Conservation (phyloP, 345 rosid species). For the Eucalyptus cloeziana region DNA sequence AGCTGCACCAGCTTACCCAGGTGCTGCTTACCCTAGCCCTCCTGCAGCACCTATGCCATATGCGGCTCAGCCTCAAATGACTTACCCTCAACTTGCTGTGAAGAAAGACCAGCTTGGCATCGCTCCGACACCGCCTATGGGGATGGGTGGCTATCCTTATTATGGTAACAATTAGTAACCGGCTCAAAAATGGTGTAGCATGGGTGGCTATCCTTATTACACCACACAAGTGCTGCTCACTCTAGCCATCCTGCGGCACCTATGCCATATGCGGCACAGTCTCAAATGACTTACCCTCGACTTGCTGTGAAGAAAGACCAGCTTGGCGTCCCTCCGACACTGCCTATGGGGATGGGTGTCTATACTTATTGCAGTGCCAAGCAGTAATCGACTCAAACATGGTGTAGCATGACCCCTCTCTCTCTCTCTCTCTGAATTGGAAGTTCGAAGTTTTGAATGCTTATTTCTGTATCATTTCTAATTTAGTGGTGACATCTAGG, state of each 20-base stretch:
- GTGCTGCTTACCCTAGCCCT: conserved; percentile 31
- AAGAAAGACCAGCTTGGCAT: conserved; percentile 29
- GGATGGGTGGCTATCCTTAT: conserved; percentile 48
- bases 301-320: conserved; percentile 24
- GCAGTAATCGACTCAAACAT: background rate
- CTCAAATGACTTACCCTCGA: conserved; percentile 16
- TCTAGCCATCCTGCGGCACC: conserved; percentile 28
- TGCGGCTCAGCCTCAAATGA: conserved; percentile 17
- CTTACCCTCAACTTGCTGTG: conserved; percentile 12
- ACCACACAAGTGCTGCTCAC: conserved; percentile 17
- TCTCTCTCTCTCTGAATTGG: background rate
- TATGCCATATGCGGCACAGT: conserved; percentile 12
- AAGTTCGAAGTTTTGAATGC: background rate
- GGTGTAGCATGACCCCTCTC: background rate
- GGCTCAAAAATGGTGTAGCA: background rate
- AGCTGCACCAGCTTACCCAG: conserved; percentile 19
- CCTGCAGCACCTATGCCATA: conserved; percentile 23
- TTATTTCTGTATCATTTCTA: background rate
- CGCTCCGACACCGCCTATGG: conserved; percentile 17
- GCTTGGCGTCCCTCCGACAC: conserved; percentile 7
- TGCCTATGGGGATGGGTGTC: conserved; percentile 37
- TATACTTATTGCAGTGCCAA: conserved; percentile 27
- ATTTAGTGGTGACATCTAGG: background rate
- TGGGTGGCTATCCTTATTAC: conserved; percentile 20
- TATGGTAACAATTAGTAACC: conserved; percentile 10